Conservation (phyloP, 2,329 filamentous ascomycete genomes). For the Xylariaceae sp. region DNA sequence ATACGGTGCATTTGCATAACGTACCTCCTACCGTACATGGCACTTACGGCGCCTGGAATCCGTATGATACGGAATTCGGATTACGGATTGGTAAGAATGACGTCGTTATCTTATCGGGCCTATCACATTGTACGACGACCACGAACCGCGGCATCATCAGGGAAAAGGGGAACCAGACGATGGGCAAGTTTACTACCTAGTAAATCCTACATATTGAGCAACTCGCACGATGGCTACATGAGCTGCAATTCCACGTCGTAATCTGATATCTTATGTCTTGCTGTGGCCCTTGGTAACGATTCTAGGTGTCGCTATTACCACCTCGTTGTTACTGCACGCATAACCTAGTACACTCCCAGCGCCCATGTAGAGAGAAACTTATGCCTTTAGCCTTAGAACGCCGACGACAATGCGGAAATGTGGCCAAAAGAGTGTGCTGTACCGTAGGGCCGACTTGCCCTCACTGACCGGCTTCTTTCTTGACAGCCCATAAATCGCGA, state of each 20-base stretch:
- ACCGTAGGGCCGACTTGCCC: background rate
- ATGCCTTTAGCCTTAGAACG: constrained; percentile 11
- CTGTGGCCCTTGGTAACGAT: background rate
- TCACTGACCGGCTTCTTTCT: constrained; percentile 30
- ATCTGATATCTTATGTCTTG: background rate
- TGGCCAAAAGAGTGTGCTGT: background rate
- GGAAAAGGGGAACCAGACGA: too few species aligned
- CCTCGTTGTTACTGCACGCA: background rate
- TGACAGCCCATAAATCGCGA: constrained; percentile 57
- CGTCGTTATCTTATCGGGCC: too few species aligned
- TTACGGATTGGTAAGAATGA: too few species aligned
- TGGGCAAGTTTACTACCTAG: background rate
- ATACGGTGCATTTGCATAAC: background rate
- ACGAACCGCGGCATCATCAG: too few species aligned
- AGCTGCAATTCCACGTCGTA: background rate
- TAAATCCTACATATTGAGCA: background rate
- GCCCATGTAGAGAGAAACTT: background rate
- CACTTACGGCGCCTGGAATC: background rate
- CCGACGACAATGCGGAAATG: constrained; percentile 1
- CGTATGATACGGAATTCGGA: background rate
- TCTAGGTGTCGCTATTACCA: background rate
- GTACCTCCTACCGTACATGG: background rate
- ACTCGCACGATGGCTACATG: background rate
- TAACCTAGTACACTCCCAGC: constrained; percentile 1
- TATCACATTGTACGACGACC: too few species aligned